phyloP scores from a whole-genome alignment of 257 asterid species.

The Rauvolfia tetraphylla region DNA sequence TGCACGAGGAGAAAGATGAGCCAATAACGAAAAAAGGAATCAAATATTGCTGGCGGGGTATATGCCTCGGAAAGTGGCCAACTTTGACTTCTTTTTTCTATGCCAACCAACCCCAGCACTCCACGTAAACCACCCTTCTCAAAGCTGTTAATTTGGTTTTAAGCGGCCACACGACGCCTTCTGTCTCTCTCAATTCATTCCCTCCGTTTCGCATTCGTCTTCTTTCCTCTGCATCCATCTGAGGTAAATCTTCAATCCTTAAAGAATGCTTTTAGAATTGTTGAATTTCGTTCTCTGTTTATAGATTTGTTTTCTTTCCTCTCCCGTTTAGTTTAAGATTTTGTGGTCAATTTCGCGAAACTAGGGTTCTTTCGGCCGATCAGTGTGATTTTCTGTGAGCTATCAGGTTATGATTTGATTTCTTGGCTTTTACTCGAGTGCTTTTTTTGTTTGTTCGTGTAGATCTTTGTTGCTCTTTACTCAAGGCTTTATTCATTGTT shows the following conservation, averaged over 20 bases:
- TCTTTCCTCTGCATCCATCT: constrained; percentile 21
- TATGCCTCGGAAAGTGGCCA: constrained; percentile 11
- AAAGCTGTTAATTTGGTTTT: neutral
- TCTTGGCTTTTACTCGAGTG: neutral
- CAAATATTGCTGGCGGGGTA: neutral
- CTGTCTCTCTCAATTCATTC: neutral
- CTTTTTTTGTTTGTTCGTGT: neutral
- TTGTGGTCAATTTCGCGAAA: neutral
- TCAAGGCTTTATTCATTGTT: too few relatives aligned
- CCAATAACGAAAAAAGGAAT: neutral
- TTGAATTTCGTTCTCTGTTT: neutral
- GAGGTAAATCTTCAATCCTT: constrained; percentile 12
- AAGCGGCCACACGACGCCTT: constrained; percentile 36
- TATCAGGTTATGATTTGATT: neutral
- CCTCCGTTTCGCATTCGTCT: constrained; percentile 1
- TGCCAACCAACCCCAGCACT: constrained; percentile 18
- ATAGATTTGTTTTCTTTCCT: neutral
- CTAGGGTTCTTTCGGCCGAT: constrained; percentile 1
- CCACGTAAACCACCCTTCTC: neutral
- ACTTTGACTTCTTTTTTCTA: constrained; percentile 2
- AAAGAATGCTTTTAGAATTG: neutral
- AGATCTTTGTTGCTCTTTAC: constrained; percentile 5
- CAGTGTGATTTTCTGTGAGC: neutral
- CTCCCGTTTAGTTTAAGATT: neutral
- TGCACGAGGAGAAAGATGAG: neutral